Evolutionary conservation across 176 grass and related monocot genomes (phyloP).

Genomic region (Eragrostis nindensis): DNA sequence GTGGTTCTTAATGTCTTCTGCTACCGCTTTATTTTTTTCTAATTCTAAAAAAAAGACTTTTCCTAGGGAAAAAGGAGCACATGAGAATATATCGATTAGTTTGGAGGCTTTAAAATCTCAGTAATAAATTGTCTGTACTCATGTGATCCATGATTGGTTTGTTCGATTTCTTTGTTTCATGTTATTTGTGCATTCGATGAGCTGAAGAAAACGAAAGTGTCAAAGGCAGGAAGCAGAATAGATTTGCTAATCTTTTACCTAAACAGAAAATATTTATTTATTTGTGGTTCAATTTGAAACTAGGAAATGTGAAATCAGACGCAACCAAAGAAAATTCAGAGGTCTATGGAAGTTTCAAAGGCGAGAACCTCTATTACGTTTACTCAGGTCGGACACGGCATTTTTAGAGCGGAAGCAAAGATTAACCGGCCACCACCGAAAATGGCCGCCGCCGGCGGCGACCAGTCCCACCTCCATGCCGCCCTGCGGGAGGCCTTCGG

Average conservation of each 20-base stretch:
- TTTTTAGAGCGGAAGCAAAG: neutral
- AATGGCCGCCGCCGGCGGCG: neutral
- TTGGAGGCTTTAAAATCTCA: neutral
- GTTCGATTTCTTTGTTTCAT: neutral
- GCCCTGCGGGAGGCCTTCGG: constrained; percentile 60
- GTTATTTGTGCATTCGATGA: neutral
- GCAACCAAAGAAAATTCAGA: neutral
- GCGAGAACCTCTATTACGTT: rapidly evolving
- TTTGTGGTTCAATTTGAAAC: neutral
- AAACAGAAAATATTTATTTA: neutral
- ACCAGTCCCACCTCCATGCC: constrained; percentile 7
- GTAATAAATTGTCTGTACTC: neutral
- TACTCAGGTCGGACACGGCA: neutral
- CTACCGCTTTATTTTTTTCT: too few species aligned
- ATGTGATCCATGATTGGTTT: neutral
- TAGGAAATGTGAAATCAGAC: neutral
- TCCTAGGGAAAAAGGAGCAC: too few species aligned
- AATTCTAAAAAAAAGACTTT: too few species aligned
- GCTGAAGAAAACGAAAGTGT: neutral
- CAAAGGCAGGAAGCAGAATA: neutral
- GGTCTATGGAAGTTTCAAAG: neutral
- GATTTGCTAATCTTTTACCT: neutral
- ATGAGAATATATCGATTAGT: neutral
- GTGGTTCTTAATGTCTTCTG: too few species aligned
- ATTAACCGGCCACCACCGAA: neutral